phyloP scores from a whole-genome alignment of 2,329 filamentous ascomycete genomes.

The Pseudocercospora vitis region DNA sequence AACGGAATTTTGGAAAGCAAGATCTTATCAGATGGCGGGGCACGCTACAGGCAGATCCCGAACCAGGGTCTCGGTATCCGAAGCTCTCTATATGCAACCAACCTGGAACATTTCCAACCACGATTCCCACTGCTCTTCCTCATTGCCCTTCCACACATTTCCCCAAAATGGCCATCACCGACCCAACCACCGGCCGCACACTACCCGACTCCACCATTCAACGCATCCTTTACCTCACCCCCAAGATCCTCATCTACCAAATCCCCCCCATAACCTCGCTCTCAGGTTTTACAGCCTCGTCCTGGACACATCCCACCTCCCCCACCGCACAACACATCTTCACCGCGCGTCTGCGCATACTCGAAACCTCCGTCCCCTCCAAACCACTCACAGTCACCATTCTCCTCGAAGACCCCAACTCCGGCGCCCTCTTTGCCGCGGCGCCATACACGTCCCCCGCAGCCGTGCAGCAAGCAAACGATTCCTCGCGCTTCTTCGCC shows the following conservation, averaged over 20 bases:
- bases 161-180: slow-evolving; percentile 47
- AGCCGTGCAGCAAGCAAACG: slow-evolving; percentile 73
- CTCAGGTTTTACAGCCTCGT: slow-evolving; percentile 73
- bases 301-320: slow-evolving; percentile 70
- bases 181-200: slow-evolving; percentile 66
- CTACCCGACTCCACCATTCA: slow-evolving; percentile 72
- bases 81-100: background rate
- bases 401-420: slow-evolving; percentile 72
- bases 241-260: slow-evolving; percentile 78
- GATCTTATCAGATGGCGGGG: too few species aligned
- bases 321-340: slow-evolving; percentile 73
- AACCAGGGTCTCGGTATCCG: too few species aligned
- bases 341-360: slow-evolving; percentile 70
- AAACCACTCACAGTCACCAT: slow-evolving; percentile 54
- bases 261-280: slow-evolving; percentile 77
- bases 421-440: slow-evolving; percentile 77
- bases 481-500: slow-evolving; percentile 82
- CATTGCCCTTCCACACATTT: background rate
- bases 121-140: background rate
- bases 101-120: background rate
- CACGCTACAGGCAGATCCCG: too few species aligned
- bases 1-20: slow-evolving; percentile 4
- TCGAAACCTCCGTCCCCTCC: slow-evolving; percentile 37
- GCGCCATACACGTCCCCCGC: slow-evolving; percentile 69
- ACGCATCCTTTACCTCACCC: slow-evolving; percentile 75